These are phyloP conservation scores for Nannochloris sp. DNA, from an alignment of 139 green algal species.

Conservation along the genomic window DNA sequence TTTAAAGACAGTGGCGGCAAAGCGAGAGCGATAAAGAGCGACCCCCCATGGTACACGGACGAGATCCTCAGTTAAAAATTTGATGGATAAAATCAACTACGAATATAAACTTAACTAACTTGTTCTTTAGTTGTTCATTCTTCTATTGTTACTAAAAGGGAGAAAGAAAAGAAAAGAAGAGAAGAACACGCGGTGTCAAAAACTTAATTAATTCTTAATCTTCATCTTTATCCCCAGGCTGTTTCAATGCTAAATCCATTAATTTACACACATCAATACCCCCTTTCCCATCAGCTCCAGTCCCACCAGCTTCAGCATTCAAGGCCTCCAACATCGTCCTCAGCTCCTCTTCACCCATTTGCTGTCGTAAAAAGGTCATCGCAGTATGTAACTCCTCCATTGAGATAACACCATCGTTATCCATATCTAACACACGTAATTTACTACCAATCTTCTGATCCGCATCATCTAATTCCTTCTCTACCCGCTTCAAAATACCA, in stretches of 20 bases:
- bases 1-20: too few relatives aligned
- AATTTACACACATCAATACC: slow-evolving; percentile 24
- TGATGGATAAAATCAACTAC: slow-evolving; percentile 11
- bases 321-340: slow-evolving; percentile 45
- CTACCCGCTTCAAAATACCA: slow-evolving; percentile 63
- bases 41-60: too few relatives aligned
- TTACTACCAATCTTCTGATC: slow-evolving; percentile 54
- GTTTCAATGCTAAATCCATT: slow-evolving; percentile 24
- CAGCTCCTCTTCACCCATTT: slow-evolving; percentile 67
- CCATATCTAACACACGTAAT: slow-evolving; percentile 67
- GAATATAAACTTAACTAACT: too few relatives aligned
- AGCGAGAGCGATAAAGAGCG: too few relatives aligned
- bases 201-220: slow-evolving; percentile 1
- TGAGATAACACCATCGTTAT: slow-evolving; percentile 66
- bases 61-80: too few relatives aligned
- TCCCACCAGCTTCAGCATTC: slow-evolving; percentile 11
- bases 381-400: slow-evolving; percentile 51
- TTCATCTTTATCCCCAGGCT: slow-evolving; percentile 5
- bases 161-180: slow-evolving; percentile 5
- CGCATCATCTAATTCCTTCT: slow-evolving; percentile 74
- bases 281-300: background rate
- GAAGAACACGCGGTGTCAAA: background rate
- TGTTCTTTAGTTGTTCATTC: too few relatives aligned
- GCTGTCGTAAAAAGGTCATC: slow-evolving; percentile 54
- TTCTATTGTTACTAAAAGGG: too few relatives aligned